A percentile compares a stretch with the other conserved stretches of the same genome.
phyloP scores from a whole-genome alignment of 495 filamentous ascomycete species.

The Daldinia vernicosa region DNA sequence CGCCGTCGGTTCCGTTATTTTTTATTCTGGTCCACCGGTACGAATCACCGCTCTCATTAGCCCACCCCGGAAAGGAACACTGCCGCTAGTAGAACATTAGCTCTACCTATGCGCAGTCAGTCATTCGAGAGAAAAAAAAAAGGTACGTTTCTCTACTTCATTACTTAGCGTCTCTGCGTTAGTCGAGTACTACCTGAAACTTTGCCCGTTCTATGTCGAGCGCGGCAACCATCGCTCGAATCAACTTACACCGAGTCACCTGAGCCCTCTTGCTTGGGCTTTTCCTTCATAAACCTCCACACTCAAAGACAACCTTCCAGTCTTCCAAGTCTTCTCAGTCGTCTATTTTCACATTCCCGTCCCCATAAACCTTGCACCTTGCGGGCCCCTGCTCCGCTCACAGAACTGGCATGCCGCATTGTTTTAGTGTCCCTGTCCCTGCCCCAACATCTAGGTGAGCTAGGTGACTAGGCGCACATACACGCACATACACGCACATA shows the following conservation, averaged over 20 bases:
- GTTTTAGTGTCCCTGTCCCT: constrained; percentile 32
- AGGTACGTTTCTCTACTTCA: constrained; percentile 31
- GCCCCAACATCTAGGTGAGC: constrained; percentile 29
- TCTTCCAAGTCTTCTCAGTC: background rate
- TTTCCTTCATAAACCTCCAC: constrained; percentile 19
- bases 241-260: constrained; percentile 38
- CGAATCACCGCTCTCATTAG: constrained; percentile 38
- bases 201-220: constrained; percentile 25
- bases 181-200: constrained; percentile 37
- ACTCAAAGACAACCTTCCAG: constrained; percentile 4
- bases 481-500: constrained; percentile 6
- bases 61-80: constrained; percentile 41
- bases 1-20: constrained; percentile 42
- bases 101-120: constrained; percentile 27
- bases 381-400: constrained; percentile 39
- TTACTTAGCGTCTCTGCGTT: constrained; percentile 1
- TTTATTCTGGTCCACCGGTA: constrained; percentile 35
- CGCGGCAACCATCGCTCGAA: constrained; percentile 29
- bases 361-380: constrained; percentile 34
- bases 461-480: constrained; percentile 9
- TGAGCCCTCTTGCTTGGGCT: constrained; percentile 17
- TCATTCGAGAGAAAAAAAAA: constrained; percentile 25
- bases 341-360: constrained; percentile 23
- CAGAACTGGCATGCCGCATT: constrained; percentile 33
- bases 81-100: constrained; percentile 37